Conservation (phyloP, 768 basidiomycete genomes). For the Phylloporus sp. region DNA sequence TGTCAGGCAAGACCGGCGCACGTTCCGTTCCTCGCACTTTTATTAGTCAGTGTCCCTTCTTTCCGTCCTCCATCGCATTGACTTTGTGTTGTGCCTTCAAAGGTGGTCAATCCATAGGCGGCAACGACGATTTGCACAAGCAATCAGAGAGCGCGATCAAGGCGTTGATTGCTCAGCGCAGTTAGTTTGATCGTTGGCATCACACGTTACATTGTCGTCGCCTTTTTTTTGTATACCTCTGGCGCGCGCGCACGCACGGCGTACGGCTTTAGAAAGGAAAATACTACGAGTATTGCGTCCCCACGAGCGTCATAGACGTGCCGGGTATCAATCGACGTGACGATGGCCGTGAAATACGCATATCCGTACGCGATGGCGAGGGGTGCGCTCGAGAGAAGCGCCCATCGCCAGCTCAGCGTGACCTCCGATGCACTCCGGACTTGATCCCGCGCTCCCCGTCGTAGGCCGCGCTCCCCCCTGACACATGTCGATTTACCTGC, state of each 20-base stretch:
- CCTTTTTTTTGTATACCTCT: constrained; percentile 1
- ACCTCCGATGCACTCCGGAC: not conserved
- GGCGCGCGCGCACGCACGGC: not conserved
- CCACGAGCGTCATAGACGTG: too few relatives aligned
- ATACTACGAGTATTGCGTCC: too few relatives aligned
- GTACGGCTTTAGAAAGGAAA: not conserved
- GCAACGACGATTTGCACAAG: constrained; percentile 17
- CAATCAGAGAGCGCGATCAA: constrained; percentile 1
- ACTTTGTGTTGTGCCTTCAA: not conserved
- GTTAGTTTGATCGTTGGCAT: not conserved
- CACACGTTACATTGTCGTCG: too few relatives aligned
- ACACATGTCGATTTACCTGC: not conserved
- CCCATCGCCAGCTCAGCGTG: not conserved
- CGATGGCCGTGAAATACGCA: too few relatives aligned
- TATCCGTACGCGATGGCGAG: too few relatives aligned
- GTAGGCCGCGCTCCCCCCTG: not conserved
- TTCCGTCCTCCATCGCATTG: not conserved
- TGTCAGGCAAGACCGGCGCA: constrained; percentile 58
- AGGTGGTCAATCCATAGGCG: constrained; percentile 20
- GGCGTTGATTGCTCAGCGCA: constrained; percentile 9
- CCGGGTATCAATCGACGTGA: too few relatives aligned
- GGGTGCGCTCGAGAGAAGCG: too few relatives aligned
- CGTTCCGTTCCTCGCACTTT: constrained; percentile 75
- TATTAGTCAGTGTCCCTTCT: constrained; percentile 45
- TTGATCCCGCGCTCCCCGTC: not conserved